Base-by-base conservation (phyloP, 2,329 filamentous ascomycete genomes). In the Neurospora sp. region DNA sequence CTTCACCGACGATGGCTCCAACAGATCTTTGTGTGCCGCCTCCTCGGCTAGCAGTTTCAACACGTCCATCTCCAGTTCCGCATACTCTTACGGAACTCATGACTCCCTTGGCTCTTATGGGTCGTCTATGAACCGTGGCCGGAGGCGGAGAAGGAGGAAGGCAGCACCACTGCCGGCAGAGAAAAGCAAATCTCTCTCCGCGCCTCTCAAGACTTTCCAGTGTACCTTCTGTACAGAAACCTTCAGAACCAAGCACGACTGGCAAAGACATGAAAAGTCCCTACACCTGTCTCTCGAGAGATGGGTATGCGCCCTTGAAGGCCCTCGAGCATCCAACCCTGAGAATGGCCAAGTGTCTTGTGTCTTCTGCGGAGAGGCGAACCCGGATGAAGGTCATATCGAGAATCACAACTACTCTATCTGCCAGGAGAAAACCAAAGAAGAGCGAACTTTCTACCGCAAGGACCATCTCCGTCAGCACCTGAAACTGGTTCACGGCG, bases 241-340 rank as follows among this genome's bases (percentile, higher is more conserved):
- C 0, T 90, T 90, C 78, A 82, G 87, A 73, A 89, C 88, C 3
- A 90, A 90, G 77, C 87, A 90, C 74, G 88, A 90, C 78, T 90
- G 88, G 88, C 87, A 89, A 75, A 82, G 90, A 70, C 90, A 92
- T 77, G 90, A 92, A 75, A 90, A 90, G 74, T 89, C 88, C 67
- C 81, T 88, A 73, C 90, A 86, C 77, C 79, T 87, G 74, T 92
- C 87, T 6, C 85, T 90, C 0, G 88, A 87, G 80, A 83, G 83
- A 70, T 92, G 85, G 90, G 86, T 88, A 71, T 92, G 86, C 76
- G 84, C 85, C 4, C 87, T 87, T 65, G 83, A 87, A 65, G 87
- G 88, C 0, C 80, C 86, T 17, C 82, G 80, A 6, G 84, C 84
- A 4, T 78, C 88, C 41, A 86, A 89, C 70, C 84, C 87, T 1